A percentile compares a stretch with the other conserved stretches of the same genome.
These are phyloP conservation scores for Botrytis medusae DNA, from an alignment of 2,329 filamentous ascomycete species.

Conservation along the genomic window DNA sequence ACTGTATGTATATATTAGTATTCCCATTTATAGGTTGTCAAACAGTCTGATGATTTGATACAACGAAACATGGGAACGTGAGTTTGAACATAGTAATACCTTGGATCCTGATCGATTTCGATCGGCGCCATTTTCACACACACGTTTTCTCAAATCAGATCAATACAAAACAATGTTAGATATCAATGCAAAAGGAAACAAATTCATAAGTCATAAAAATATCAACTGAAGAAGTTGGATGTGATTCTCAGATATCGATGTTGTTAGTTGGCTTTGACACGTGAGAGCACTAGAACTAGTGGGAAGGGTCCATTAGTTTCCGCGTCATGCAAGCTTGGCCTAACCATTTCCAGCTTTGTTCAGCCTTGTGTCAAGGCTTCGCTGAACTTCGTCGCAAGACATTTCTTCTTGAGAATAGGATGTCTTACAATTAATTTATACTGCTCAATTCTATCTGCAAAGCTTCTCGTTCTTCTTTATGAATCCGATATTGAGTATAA, in stretches of 20 bases:
- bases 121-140: slow-evolving; percentile 19
- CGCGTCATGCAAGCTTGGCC: slow-evolving; percentile 1
- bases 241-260: background rate
- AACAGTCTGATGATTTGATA: slow-evolving; percentile 7
- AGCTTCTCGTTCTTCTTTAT: background rate
- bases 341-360: background rate
- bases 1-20: slow-evolving; percentile 10
- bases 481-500: background rate
- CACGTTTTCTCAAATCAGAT: background rate
- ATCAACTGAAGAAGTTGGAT: background rate
- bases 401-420: background rate
- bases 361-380: slow-evolving; percentile 18
- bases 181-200: background rate
- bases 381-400: background rate
- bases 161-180: background rate
- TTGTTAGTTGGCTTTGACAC: slow-evolving; percentile 1
- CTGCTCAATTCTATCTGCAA: background rate
- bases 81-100: slow-evolving; percentile 18
- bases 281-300: slow-evolving; percentile 4
- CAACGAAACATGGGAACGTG: background rate
- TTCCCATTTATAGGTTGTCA: slow-evolving; percentile 6
- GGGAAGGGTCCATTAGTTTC: slow-evolving; percentile 12
- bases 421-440: background rate
- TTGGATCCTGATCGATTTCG: slow-evolving; percentile 19
- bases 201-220: background rate